Evolutionary conservation across 2,329 filamentous ascomycete genomes (phyloP).

Genomic region (Colletotrichum trifolii): DNA sequence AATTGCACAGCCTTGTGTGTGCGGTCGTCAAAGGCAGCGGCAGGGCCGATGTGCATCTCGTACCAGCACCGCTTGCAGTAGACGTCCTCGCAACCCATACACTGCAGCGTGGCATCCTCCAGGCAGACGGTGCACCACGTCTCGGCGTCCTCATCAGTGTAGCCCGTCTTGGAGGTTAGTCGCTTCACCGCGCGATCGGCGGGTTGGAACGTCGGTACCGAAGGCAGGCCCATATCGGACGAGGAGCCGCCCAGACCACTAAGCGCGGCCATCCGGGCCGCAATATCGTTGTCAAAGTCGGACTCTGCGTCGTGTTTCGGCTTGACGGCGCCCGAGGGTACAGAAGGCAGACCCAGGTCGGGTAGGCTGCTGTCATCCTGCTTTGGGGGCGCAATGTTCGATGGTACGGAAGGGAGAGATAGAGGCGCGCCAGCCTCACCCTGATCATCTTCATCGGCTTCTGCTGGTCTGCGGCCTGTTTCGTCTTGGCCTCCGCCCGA

Average conservation of each 20-base stretch:
- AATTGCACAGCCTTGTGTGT: slow-evolving; percentile 75
- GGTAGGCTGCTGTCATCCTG: slow-evolving; percentile 30
- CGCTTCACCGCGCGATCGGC: slow-evolving; percentile 53
- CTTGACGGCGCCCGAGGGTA: slow-evolving; percentile 50
- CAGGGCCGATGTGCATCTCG: slow-evolving; percentile 79
- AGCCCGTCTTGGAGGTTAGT: slow-evolving; percentile 54
- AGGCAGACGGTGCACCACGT: slow-evolving; percentile 87
- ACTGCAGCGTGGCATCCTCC: slow-evolving; percentile 79
- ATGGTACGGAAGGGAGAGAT: slow-evolving; percentile 54
- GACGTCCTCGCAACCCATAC: slow-evolving; percentile 78
- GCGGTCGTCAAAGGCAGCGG: slow-evolving; percentile 76
- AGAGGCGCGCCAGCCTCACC: slow-evolving; percentile 36
- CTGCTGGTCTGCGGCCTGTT: background rate
- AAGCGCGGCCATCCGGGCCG: slow-evolving; percentile 64
- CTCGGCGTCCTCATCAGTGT: slow-evolving; percentile 77
- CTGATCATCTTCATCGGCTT: slow-evolving; percentile 26
- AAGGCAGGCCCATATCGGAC: slow-evolving; percentile 53
- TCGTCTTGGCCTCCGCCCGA: background rate
- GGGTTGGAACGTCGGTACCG: slow-evolving; percentile 62
- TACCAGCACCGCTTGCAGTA: slow-evolving; percentile 85
- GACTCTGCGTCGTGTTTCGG: slow-evolving; percentile 48
- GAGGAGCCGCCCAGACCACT: slow-evolving; percentile 47
- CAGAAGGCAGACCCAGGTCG: slow-evolving; percentile 56
- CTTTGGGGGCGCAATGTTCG: slow-evolving; percentile 45
- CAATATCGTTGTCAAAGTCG: slow-evolving; percentile 58